A percentile compares a stretch with the other conserved stretches of the same genome.
Evolutionary conservation across 2,329 filamentous ascomycete genomes (phyloP).

Genomic region (Tolypocladium amazonense): DNA sequence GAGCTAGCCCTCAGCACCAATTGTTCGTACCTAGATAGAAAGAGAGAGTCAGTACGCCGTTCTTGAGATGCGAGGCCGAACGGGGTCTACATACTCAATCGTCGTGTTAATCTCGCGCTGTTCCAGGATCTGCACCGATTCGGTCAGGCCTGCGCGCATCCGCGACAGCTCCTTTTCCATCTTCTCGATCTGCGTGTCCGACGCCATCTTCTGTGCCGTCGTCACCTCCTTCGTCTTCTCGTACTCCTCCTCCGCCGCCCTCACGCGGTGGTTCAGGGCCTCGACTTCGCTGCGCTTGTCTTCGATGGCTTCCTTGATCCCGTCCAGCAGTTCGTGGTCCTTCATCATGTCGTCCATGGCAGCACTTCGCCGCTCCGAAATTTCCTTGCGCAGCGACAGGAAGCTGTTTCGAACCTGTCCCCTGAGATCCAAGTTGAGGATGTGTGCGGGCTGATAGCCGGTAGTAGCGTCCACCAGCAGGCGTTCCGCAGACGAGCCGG

Average conservation of each 20-base stretch:
- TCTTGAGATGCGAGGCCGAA: neutral
- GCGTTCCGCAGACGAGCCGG: slow-evolving; percentile 49
- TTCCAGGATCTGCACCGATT: slow-evolving; percentile 85
- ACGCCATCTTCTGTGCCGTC: slow-evolving; percentile 75
- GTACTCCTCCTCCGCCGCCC: slow-evolving; percentile 85
- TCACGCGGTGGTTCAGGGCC: slow-evolving; percentile 76
- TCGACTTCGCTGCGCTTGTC: slow-evolving; percentile 92
- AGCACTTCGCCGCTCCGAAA: slow-evolving; percentile 75
- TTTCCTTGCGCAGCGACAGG: slow-evolving; percentile 70
- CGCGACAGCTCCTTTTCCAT: slow-evolving; percentile 97
- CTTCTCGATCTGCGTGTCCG: slow-evolving; percentile 92
- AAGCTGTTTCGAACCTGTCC: slow-evolving; percentile 74
- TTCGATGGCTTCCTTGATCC: slow-evolving; percentile 92
- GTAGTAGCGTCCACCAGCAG: slow-evolving; percentile 72
- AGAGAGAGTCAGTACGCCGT: neutral
- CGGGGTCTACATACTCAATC: slow-evolving; percentile 61
- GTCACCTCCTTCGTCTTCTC: slow-evolving; percentile 84
- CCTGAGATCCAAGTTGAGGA: slow-evolving; percentile 81
- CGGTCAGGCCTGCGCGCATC: slow-evolving; percentile 74
- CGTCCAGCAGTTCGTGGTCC: slow-evolving; percentile 85
- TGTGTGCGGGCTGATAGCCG: slow-evolving; percentile 81
- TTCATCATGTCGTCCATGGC: slow-evolving; percentile 89
- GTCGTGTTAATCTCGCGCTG: slow-evolving; percentile 94
- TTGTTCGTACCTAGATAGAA: slow-evolving; percentile 64
- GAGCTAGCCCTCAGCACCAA: slow-evolving; percentile 73